Conservation (phyloP, 305 asterid genomes). For the Fraxinus latifolia region DNA sequence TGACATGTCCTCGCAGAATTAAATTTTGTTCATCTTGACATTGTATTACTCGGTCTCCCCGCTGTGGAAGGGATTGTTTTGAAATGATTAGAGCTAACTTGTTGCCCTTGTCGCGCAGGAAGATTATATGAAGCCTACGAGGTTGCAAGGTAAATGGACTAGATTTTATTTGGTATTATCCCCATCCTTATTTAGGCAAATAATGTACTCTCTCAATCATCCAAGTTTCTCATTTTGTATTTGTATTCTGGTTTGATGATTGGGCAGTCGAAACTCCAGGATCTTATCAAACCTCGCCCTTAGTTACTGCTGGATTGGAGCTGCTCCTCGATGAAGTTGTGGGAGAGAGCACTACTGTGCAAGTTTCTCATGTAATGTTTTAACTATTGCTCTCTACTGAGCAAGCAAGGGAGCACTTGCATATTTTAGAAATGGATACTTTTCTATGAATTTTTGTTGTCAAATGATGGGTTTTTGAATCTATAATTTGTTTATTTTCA, state of each 20-base stretch:
- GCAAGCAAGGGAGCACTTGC: not conserved
- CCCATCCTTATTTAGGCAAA: not conserved
- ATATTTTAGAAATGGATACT: not conserved
- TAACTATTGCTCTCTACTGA: not conserved
- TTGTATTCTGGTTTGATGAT: not conserved
- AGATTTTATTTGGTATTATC: not conserved
- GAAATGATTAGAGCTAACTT: constrained; percentile 12
- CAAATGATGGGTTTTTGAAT: not conserved
- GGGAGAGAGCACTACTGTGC: not conserved
- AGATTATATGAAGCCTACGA: not conserved
- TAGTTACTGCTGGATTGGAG: not conserved
- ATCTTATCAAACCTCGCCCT: not conserved
- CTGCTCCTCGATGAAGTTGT: not conserved
- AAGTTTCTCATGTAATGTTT: not conserved
- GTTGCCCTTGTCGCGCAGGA: constrained; percentile 7
- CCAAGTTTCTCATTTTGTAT: not conserved
- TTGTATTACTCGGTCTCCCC: not conserved
- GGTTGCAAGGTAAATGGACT: constrained; percentile 13
- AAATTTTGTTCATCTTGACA: not conserved
- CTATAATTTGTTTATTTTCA: not conserved
- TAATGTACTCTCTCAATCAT: not conserved
- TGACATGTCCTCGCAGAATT: not conserved
- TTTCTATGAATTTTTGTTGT: not conserved
- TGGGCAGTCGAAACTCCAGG: not conserved
- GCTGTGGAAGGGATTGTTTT: not conserved